phyloP scores from a whole-genome alignment of 108 stramenopile species.

The Schizochytrium sp. region DNA sequence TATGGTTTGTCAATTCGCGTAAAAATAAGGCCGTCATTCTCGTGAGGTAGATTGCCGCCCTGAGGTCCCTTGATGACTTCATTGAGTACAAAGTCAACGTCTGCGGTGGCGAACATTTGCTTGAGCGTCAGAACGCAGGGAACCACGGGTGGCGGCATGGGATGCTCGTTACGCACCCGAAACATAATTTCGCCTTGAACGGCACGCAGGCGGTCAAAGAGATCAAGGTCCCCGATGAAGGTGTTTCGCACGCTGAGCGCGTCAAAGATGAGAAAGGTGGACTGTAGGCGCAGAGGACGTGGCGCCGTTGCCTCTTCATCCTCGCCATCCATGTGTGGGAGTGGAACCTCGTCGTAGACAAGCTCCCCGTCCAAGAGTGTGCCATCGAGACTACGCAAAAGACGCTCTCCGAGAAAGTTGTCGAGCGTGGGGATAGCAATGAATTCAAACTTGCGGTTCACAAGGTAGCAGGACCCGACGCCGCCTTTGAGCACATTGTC shows the following conservation, averaged over 20 bases:
- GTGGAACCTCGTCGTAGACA: not conserved
- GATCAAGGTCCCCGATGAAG: not conserved
- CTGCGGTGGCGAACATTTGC: not conserved
- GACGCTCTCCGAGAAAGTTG: not conserved
- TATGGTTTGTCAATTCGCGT: not conserved
- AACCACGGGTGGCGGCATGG: not conserved
- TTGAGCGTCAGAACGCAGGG: not conserved
- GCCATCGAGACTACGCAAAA: not conserved
- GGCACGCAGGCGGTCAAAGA: not conserved
- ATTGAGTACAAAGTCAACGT: constrained; percentile 1
- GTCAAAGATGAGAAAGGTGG: not conserved
- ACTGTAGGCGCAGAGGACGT: not conserved
- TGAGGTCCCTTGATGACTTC: not conserved
- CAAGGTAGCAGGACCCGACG: not conserved
- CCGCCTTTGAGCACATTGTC: not conserved
- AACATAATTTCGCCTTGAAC: not conserved
- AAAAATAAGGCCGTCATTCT: not conserved
- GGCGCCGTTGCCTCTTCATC: not conserved
- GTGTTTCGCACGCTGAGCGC: not conserved
- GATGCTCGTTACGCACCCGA: not conserved
- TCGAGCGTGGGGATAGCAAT: not conserved
- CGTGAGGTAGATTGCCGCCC: not conserved
- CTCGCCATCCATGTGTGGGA: not conserved
- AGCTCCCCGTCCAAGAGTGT: not conserved
- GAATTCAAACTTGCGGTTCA: not conserved